Evolutionary conservation across 306 rosid species (phyloP), one percentile per base, ranked within the genome.

Genomic region (Arachis hypogaea): DNA sequence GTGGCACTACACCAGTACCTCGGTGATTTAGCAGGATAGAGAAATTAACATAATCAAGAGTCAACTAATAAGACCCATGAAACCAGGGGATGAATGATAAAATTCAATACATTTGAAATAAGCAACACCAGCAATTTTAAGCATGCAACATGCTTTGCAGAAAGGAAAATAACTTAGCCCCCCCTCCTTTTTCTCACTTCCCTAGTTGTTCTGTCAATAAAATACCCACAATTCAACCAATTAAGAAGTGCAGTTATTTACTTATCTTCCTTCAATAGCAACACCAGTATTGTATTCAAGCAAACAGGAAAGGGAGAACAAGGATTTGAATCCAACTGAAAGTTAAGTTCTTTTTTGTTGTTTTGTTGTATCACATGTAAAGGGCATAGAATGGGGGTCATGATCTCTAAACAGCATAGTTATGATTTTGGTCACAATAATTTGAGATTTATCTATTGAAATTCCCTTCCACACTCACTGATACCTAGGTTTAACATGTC

Each of bases 391-490:
- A 22, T 1, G 2, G n/a, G 11, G 51, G 50, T 9, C 49, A 61
- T 54, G 71, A 28, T 62, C 12, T 77, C 40, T 9, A 50, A 40
- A 59, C 42, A 59, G 44, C 43, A 29, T 5, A 68, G 16, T 57
- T 42, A 10, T 4, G 6, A 11, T 63, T n/a, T 18, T 5, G 33
- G 72, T 41, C 57, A 38, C 43, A 41, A 5, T 33, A 56, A 59
- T 2, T 0, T 43, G 30, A 40, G 7, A 62, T 7, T 42, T 22
- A 33, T 11, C 14, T 43, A 46, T 11, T 56, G 4, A 33, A 33
- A 56, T 8, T 7, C 49, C 28, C 18, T 11, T 7, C 45, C 62
- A 16, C 40, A 7, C 16, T 9, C 71, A 63, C 6, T 8, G 38
- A 0, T 12, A 9, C 28, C 41, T 9, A 63, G 33, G 18, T 52